Conservation (phyloP, 1,284 basidiomycete genomes). For the Agroathelia rolfsii region DNA sequence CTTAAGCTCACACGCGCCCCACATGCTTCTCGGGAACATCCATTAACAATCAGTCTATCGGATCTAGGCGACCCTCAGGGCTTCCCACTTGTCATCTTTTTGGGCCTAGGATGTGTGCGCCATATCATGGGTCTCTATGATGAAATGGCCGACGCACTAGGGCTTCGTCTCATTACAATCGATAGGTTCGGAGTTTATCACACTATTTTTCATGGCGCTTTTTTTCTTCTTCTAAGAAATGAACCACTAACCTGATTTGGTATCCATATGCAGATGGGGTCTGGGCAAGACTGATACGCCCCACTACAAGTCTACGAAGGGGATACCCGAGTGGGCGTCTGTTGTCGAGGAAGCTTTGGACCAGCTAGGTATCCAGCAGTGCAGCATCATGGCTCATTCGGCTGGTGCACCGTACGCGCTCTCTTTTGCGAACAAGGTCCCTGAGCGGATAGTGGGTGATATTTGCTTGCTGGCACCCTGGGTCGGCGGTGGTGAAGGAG, state of each 20-base stretch:
- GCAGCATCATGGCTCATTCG: conserved; percentile 91
- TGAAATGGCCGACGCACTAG: conserved; percentile 85
- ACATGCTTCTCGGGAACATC: conserved; percentile 63
- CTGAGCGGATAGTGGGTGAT: conserved; percentile 72
- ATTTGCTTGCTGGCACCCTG: conserved; percentile 92
- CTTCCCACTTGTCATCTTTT: conserved; percentile 81
- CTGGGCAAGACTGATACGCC: conserved; percentile 77
- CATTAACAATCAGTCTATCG: conserved; percentile 82
- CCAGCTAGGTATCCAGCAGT: conserved; percentile 66
- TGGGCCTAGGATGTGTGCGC: conserved; percentile 89
- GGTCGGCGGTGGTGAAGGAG: conserved; percentile 83
- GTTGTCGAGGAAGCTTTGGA: conserved; percentile 88
- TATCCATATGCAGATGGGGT: conserved; percentile 62
- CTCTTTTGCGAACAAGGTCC: conserved; percentile 70
- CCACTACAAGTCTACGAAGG: conserved; percentile 58
- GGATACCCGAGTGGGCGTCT: conserved; percentile 84
- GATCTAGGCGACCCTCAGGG: conserved; percentile 82
- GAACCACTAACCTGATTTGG: too few species aligned
- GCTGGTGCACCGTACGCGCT: conserved; percentile 93
- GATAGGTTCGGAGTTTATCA: conserved; percentile 47
- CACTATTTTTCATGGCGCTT: conserved; percentile 6
- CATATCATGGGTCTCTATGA: conserved; percentile 94
- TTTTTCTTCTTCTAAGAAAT: conserved; percentile 11
- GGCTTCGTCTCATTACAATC: conserved; percentile 85
- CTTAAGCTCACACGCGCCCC: conserved; percentile 71